Percentiles rank a stretch among this genome's conserved stretches.
Conservation (phyloP, 306 rosid species). For the Luffa acutangula region DNA sequence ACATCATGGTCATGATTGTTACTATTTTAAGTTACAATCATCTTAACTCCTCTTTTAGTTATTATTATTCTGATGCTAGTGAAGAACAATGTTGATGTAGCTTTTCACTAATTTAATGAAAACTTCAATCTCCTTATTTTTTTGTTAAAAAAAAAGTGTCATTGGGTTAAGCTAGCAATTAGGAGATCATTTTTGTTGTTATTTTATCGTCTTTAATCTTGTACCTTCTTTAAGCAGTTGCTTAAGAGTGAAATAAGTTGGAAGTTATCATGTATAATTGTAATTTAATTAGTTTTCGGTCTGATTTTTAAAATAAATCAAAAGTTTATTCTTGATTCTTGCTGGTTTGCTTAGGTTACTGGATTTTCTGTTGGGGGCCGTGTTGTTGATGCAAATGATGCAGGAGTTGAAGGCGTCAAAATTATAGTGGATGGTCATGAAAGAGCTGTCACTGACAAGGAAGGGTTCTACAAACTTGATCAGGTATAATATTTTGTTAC, state of each 20-base stretch:
- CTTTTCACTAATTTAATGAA: neutral
- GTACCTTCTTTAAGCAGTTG: neutral
- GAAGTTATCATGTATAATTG: neutral
- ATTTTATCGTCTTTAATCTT: neutral
- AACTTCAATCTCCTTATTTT: neutral
- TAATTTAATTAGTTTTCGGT: neutral
- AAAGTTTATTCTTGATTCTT: neutral
- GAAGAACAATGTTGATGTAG: neutral
- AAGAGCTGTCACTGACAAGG: conserved; percentile 75
- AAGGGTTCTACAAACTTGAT: conserved; percentile 95
- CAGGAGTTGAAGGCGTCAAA: conserved; percentile 85
- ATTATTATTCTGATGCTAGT: neutral
- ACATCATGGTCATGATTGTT: neutral
- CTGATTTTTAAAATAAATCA: neutral
- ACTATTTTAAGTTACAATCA: neutral
- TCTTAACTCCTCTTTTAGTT: neutral
- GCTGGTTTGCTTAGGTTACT: conserved; percentile 56
- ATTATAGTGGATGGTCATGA: conserved; percentile 87
- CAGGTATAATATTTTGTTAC: conserved; percentile 44
- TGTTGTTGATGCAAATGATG: conserved; percentile 71
- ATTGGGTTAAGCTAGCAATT: neutral
- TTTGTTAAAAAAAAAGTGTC: no score
- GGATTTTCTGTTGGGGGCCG: conserved; percentile 98
- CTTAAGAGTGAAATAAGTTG: neutral
- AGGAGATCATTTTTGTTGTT: neutral